Base-by-base conservation (phyloP, 179 eudicot species). In the Camellia oleifera region DNA sequence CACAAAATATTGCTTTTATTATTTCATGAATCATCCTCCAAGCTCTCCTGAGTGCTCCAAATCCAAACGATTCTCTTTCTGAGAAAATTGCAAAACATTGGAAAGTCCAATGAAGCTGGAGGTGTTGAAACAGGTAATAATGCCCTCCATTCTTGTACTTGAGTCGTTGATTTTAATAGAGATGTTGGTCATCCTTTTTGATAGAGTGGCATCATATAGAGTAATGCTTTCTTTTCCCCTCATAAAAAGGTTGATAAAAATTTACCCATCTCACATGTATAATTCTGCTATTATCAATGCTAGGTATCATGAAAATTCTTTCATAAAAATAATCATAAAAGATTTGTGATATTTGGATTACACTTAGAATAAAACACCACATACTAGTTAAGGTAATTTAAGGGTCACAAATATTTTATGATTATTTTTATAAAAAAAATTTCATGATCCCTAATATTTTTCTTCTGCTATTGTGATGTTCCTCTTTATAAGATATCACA, bases 21-120 rank as follows among this genome's bases (percentile, higher is more conserved):
- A 44, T 50, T 52, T 83, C 63, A 5, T 77, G 74, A 46, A 40
- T 13, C 78, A 96, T 98, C 85, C 94, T 96, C 74, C 99, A 96
- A 87, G 99, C 98, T 46, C 88, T 96, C 66, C 81, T 96, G 79
- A 94, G 99, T 82, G 99, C 99, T 81, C 99, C 99, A 62, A 96
- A 96, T 77, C 99, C 98, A 9, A 97, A 96, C 81, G 99, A 96
- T 63, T 97, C 99, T 23, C 93, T 96, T 60, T 96, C 99, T 32
- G 99, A 96, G 84, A 96, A 96, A 81, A 86, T 96, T 72, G 99
- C 98, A 63, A 96, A 96, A 86, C 99, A 96, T 73, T 96, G 98
- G 98, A 96, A 96, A 20, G 83, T 40, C 97, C 54, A 83, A 92
- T 71, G 99, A 96, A 86, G 90, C 83, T 74, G 99, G 92, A 88